Base-by-base conservation (phyloP, 306 rosid genomes). In the Casuarina equisetifolia region DNA sequence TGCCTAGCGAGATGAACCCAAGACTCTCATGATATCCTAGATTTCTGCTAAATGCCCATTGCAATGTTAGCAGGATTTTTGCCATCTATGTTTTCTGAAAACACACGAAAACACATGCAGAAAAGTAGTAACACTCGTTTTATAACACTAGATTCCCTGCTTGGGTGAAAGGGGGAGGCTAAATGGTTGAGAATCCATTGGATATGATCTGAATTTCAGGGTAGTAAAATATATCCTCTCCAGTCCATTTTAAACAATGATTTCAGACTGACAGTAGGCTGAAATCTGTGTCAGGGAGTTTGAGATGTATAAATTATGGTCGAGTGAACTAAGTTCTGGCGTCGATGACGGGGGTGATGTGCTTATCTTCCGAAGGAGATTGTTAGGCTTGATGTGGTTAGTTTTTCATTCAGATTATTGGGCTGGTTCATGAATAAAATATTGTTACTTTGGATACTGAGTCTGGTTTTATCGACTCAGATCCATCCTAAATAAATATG, bases 1-100 rank as follows among this genome's bases (percentile, higher is more conserved):
- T 79, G 17, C 49, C 71, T 54, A 35, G 72, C 44, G 51, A 70
- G 44, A 45, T 49, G 6, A 69, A 72, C 63, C 70, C 61, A 68
- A 78, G 45, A 73, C 62, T 66, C 4, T 3, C 36, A 1, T 20
- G 46, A 67, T 4, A 1, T 17, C 7, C 46, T 57, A 40, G 50
- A 51, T 17, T 68, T 8, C 39, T 39, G 59, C 72, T 75, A 48
- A 48, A 25, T 68, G 73, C 61, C 36, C 78, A 48, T 70, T 59
- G 74, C 57, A 43, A 55, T 73, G 72, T 64, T 40, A 36, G 53
- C 49, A 42, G 71, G 19, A 40, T 39, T 66, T 39, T 40, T 4
- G 17, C 25, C 13, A 7, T 43, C 9, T 42, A n/a, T 42, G n/a
- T 32, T 40, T 42, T 25, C 32, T 25, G 50, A 67, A 67, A 3